Percentiles rank a stretch among this genome's conserved stretches.
These are phyloP conservation scores for carrot (Daucus carota) DNA, from an alignment of 129 eudicot species.

Conservation along the genomic window DH1_v3.0 NC_030388.2:5911001-5911500, in stretches of 20 bases:
- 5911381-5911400: neutral
- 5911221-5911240: neutral
- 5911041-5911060: neutral
- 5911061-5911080: conserved; percentile 2
- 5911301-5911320: neutral
- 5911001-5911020: neutral
- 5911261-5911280: neutral
- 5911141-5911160: neutral
- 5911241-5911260: neutral
- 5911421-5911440: neutral
- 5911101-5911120: neutral
- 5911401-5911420: neutral
- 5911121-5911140: neutral
- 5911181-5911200: neutral
- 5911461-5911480: neutral
- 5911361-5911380: neutral
- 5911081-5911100: neutral
- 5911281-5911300: neutral
- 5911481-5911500: neutral
- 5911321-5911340: neutral
- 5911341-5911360: conserved; percentile 2
- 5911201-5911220: neutral
- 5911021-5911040: neutral
- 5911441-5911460: neutral
- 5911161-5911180: neutral